Base-by-base conservation (phyloP, 192 early-diverging fungal genomes). In the Powellomyces hirtus region DNA sequence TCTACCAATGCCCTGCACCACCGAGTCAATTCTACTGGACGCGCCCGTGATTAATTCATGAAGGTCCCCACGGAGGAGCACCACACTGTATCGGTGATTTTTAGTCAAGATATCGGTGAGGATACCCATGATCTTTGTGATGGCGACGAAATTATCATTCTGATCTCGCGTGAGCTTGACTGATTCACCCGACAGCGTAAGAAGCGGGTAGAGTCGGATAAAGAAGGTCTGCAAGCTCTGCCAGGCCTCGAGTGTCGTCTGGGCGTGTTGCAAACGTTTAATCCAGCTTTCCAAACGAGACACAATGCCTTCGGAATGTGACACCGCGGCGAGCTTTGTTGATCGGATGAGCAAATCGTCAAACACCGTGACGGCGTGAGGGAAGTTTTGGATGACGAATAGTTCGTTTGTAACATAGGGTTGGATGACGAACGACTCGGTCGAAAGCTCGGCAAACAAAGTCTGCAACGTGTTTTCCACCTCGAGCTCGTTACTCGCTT, bases 341-440 rank as follows among this genome's bases (percentile, higher is more conserved):
- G 51, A 68, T 27, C 70, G 27, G 8, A 80, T 75, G 2, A 80
- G 37, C 11, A 75, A 60, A 50, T 80, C 78, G 29, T 79, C 62
- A 36, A 78, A 34, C 11, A 75, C 34, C 26, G 50, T 22, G 31
- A 33, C 30, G 8, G 63, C 68, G 1, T 71, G 38, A n/a, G 56
- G 27, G 14, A 64, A 46, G 56, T 80, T 78, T 26, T 44, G 22
- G 26, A 75, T 59, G 10, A 34, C 14, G 22, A 26, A 27, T 14
- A 44, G 58, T 5, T 62, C 56, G 8, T 29, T 22, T 22, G 42
- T 58, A 14, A 26, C 35, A 10, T 40, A 71, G 0, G n/a, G 46
- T 18, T 14, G 36, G 6, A 78, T 22, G 1, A 53, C 44, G 67
- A 80, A 80, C 5, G 62, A 65, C 16, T 52, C 36, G 1, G 38